Conservation (phyloP, 768 basidiomycete genomes). For the Mycena rebaudengoi region DNA sequence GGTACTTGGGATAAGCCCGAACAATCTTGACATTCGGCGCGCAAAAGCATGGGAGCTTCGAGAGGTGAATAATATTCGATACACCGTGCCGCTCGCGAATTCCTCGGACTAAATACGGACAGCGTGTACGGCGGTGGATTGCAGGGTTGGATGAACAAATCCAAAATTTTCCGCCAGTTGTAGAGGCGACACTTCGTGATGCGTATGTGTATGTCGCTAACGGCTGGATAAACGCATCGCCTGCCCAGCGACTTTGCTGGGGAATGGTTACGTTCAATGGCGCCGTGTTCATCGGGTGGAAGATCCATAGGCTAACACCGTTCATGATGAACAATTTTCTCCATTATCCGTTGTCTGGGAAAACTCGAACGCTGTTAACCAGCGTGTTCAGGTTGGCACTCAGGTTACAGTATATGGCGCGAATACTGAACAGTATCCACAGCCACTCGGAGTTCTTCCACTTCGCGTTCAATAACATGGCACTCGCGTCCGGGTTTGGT, state of each 20-base stretch:
- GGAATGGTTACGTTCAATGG: slow-evolving; percentile 76
- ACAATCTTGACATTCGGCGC: slow-evolving; percentile 56
- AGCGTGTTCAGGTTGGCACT: slow-evolving; percentile 85
- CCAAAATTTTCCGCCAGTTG: slow-evolving; percentile 47
- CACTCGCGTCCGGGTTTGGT: too few species aligned
- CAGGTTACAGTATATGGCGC: background rate
- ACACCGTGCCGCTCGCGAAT: too few species aligned
- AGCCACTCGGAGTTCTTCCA: slow-evolving; percentile 76
- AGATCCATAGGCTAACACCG: slow-evolving; percentile 65
- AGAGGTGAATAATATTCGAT: slow-evolving; percentile 40
- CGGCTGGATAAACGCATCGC: slow-evolving; percentile 69
- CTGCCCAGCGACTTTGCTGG: slow-evolving; percentile 79
- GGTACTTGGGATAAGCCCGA: slow-evolving; percentile 42
- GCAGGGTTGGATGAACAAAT: slow-evolving; percentile 47
- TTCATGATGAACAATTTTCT: slow-evolving; percentile 76
- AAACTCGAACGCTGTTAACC: slow-evolving; percentile 80
- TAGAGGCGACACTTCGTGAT: slow-evolving; percentile 47
- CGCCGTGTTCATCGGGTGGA: slow-evolving; percentile 81
- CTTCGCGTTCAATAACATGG: slow-evolving; percentile 66
- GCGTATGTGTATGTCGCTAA: slow-evolving; percentile 65
- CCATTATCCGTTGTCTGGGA: slow-evolving; percentile 84
- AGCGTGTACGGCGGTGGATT: too few species aligned
- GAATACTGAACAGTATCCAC: background rate
- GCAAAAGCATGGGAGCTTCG: slow-evolving; percentile 57
- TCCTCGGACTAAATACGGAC: too few species aligned